These are phyloP conservation scores for Sutorius eximius DNA, from an alignment of 1,284 basidiomycete genomes.

Conservation along the genomic window DNA sequence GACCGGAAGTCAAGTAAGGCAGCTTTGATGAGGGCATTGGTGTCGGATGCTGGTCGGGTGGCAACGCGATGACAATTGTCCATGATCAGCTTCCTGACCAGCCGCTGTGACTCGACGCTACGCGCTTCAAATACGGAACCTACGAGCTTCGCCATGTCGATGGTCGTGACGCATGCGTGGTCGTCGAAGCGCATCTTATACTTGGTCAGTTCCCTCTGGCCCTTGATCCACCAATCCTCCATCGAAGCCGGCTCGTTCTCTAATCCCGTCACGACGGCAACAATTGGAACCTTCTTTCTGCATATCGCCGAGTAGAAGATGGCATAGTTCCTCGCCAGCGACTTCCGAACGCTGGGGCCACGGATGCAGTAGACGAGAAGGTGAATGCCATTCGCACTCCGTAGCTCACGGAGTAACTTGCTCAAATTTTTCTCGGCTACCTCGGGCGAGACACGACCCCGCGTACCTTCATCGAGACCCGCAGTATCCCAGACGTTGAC, in stretches of 20 bases:
- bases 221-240: slow-evolving; percentile 36
- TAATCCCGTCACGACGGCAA: slow-evolving; percentile 33
- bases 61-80: slow-evolving; percentile 18
- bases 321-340: slow-evolving; percentile 31
- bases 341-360: slow-evolving; percentile 25
- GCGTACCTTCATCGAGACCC: slow-evolving; percentile 30
- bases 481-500: slow-evolving; percentile 36
- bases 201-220: slow-evolving; percentile 26
- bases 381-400: slow-evolving; percentile 28
- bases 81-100: slow-evolving; percentile 22
- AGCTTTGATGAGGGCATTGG: slow-evolving; percentile 27
- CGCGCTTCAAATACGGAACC: slow-evolving; percentile 23
- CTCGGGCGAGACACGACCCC: slow-evolving; percentile 23
- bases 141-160: slow-evolving; percentile 20
- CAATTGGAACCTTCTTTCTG: slow-evolving; percentile 33
- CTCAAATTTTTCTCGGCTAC: slow-evolving; percentile 28
- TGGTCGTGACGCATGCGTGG: slow-evolving; percentile 36
- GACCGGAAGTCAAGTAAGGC: slow-evolving; percentile 28
- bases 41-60: slow-evolving; percentile 16
- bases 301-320: slow-evolving; percentile 34
- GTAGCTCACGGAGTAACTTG: slow-evolving; percentile 29
- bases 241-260: slow-evolving; percentile 34
- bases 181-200: slow-evolving; percentile 31
- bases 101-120: slow-evolving; percentile 15
- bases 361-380: slow-evolving; percentile 38